A percentile compares a stretch with the other conserved stretches of the same genome.
Evolutionary conservation across 2,329 filamentous ascomycete genomes (phyloP).

Genomic region (Xylaria sp.): DNA sequence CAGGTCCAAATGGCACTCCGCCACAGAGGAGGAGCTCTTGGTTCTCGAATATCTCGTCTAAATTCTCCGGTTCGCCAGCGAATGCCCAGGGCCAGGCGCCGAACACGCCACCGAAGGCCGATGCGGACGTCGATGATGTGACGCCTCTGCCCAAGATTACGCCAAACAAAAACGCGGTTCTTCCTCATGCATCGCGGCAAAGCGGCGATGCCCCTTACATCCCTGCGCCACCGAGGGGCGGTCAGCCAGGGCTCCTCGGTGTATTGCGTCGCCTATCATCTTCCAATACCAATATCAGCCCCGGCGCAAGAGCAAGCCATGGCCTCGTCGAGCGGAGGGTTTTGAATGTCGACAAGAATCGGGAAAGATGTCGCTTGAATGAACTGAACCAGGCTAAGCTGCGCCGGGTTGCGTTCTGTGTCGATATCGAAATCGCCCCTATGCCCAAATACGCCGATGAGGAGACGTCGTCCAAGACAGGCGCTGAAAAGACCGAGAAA

Average conservation of each 20-base stretch:
- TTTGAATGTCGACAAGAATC: slow-evolving; percentile 84
- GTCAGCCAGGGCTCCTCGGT: slow-evolving; percentile 78
- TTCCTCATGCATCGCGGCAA: slow-evolving; percentile 65
- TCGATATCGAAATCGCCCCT: slow-evolving; percentile 96
- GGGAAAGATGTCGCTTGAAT: slow-evolving; percentile 80
- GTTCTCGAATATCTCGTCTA: slow-evolving; percentile 93
- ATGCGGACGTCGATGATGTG: slow-evolving; percentile 51
- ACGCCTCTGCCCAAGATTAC: slow-evolving; percentile 61
- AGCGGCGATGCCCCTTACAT: slow-evolving; percentile 75
- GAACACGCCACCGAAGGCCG: slow-evolving; percentile 40
- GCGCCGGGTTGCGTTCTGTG: slow-evolving; percentile 90
- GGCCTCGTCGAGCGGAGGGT: slow-evolving; percentile 82
- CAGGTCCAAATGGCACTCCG: slow-evolving; percentile 47
- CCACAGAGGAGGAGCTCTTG: slow-evolving; percentile 78
- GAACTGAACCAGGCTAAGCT: slow-evolving; percentile 85
- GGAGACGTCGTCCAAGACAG: slow-evolving; percentile 61
- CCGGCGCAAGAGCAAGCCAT: slow-evolving; percentile 63
- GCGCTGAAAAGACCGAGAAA: slow-evolving; percentile 68
- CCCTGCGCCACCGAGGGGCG: slow-evolving; percentile 77
- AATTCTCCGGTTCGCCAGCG: slow-evolving; percentile 76
- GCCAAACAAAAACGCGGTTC: slow-evolving; percentile 67
- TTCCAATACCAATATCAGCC: slow-evolving; percentile 63
- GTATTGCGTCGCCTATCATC: slow-evolving; percentile 87
- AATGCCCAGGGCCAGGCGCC: slow-evolving; percentile 40
- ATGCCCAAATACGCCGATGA: slow-evolving; percentile 80